Base-by-base conservation (phyloP, 495 filamentous ascomycete species). In the Penicillium samsonianum region DNA sequence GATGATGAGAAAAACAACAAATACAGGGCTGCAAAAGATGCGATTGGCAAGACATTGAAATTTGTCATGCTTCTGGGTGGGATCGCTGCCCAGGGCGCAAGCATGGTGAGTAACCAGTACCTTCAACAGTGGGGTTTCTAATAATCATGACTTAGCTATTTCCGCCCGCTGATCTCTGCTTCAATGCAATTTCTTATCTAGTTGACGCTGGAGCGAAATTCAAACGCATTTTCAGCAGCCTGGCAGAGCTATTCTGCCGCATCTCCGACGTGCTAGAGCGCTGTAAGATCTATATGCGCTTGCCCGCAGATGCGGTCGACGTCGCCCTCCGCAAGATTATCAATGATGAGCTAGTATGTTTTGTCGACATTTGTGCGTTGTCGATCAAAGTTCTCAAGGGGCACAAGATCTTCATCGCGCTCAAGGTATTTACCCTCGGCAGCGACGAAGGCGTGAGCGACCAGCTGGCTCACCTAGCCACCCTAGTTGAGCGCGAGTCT, bases 171-270 rank as follows among this genome's bases (percentile, higher is more conserved):
- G 49, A 33, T 10, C 61, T 69, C 5, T 69, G 66, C 48, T 66
- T 69, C 54, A 67, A 69, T 59, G 66, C 65, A 0, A 60, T 68
- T 37, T 62, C 60, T 0, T 68, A 65, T 50, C 65, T 68, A 9
- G 57, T 68, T 20, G 19, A 47, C 22, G 59, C 63, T 5, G 65
- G 65, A n/a, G 63, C 65, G 0, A 68, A 60, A 30, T 68, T 58
- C 60, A 68, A 68, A 55, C 58, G 65, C 38, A 68, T 68, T 23
- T 68, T 68, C 44, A 68, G 65, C 49, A 65, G 65, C 47, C 26
- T 68, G 0, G 51, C 60, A 2, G 63, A 68, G 42, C 53, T 68
- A 0, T 68, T 68, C 33, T 31, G 41, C 16, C 58, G 60, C 3
- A 64, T 68, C 42, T 65, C 63, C 1, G 65, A 68, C 25, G 65